Evolutionary conservation across 331 rosid species (phyloP).

Genomic region (Stylosanthes scabra): DNA sequence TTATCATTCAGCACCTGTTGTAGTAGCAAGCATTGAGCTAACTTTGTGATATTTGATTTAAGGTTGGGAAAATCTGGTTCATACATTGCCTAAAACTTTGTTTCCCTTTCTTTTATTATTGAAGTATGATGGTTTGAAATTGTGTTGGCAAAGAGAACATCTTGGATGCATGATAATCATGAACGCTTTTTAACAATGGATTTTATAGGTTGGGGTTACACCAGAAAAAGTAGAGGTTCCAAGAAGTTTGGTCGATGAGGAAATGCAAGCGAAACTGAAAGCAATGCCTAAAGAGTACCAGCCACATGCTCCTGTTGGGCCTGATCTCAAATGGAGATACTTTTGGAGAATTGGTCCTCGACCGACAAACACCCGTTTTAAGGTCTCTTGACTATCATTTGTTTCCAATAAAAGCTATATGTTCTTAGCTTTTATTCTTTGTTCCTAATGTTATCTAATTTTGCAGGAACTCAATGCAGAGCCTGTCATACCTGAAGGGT

Average conservation of each 20-base stretch:
- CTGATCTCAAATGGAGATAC: constrained; percentile 95
- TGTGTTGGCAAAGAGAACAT: constrained; percentile 14
- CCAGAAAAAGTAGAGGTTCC: constrained; percentile 94
- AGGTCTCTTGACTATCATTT: constrained; percentile 51
- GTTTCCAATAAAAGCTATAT: background rate
- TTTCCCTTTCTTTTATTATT: constrained; percentile 7
- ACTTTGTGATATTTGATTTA: background rate
- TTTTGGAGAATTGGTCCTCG: constrained; percentile 98
- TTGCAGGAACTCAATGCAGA: constrained; percentile 87
- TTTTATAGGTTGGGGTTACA: constrained; percentile 85
- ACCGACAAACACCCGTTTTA: constrained; percentile 73
- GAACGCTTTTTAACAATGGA: constrained; percentile 33
- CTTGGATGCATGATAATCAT: background rate
- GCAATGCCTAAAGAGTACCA: constrained; percentile 70
- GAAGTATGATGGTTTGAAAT: constrained; percentile 1
- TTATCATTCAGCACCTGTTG: background rate
- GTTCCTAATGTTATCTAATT: constrained; percentile 33
- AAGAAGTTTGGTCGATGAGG: constrained; percentile 87
- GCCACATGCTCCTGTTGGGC: constrained; percentile 74
- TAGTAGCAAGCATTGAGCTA: background rate
- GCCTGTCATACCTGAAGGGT: constrained; percentile 92
- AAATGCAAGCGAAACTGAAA: constrained; percentile 78
- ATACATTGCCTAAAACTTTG: background rate
- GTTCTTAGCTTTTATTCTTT: background rate
- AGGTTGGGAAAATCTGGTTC: background rate